Conservation (phyloP, 768 basidiomycete genomes). For the Russula compacta region DNA sequence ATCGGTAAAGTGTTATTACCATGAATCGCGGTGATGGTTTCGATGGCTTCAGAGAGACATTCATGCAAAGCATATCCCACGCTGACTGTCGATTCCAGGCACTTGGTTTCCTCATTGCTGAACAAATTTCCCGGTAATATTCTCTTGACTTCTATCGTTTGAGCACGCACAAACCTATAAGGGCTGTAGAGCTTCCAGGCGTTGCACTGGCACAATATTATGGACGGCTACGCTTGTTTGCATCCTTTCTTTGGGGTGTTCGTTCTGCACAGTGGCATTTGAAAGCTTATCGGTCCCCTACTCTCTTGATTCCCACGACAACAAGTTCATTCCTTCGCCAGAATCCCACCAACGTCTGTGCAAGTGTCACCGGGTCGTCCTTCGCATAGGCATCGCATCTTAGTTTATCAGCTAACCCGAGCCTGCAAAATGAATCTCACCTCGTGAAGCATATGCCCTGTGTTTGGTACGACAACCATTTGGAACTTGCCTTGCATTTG, state of each 20-base stretch:
- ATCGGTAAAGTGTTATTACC: no score
- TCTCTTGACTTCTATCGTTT: neutral
- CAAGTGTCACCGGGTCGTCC: constrained; percentile 80
- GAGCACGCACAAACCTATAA: neutral
- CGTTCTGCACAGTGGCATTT: neutral
- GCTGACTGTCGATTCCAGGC: no score
- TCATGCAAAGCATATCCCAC: neutral
- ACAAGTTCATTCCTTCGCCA: constrained; percentile 83
- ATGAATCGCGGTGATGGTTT: neutral
- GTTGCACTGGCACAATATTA: neutral
- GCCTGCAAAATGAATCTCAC: constrained; percentile 32
- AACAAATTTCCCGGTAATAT: neutral
- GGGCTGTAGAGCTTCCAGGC: neutral
- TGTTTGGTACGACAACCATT: constrained; percentile 74
- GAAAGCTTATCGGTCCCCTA: constrained; percentile 36
- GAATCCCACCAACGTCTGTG: constrained; percentile 78
- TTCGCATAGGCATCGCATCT: constrained; percentile 26
- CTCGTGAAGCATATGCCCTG: constrained; percentile 94
- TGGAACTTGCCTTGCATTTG: constrained; percentile 87
- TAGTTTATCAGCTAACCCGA: neutral
- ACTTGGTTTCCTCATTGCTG: neutral
- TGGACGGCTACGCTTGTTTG: neutral
- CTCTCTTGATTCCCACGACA: constrained; percentile 48
- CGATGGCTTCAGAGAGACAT: neutral
- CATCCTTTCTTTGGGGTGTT: neutral